A percentile compares a stretch with the other conserved stretches of the same genome.
Conservation (phyloP, 148 eudicot species). For the Camellia granthamiana region DNA sequence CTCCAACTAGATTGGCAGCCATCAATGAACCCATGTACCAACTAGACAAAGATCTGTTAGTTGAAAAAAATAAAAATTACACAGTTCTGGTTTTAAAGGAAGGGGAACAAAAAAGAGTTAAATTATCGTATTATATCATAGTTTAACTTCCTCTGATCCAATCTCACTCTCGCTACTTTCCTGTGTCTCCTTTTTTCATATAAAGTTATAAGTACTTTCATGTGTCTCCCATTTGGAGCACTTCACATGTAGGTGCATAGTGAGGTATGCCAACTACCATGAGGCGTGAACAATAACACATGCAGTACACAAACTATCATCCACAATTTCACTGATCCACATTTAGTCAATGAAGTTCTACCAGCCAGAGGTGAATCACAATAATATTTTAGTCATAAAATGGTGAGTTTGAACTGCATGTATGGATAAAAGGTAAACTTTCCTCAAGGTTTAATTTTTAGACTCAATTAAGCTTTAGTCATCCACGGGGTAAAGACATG, state of each 20-base stretch:
- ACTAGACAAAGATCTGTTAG: not conserved
- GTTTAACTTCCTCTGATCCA: not conserved
- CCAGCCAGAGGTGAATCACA: not conserved
- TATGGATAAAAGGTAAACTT: not conserved
- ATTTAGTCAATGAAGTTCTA: not conserved
- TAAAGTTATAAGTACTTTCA: not conserved
- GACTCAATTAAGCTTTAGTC: not conserved
- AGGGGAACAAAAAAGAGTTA: not conserved
- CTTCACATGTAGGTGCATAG: not conserved
- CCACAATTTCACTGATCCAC: not conserved
- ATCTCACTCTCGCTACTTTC: not conserved
- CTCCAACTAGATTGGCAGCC: slow-evolving; percentile 5
- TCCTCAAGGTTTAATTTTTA: not conserved
- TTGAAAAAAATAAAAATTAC: not conserved
- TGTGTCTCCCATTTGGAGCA: not conserved
- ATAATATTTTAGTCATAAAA: not conserved
- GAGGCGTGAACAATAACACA: not conserved
- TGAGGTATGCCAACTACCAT: not conserved
- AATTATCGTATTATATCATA: not conserved
- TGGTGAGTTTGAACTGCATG: not conserved
- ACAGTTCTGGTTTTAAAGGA: not conserved
- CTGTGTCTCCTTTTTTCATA: not conserved
- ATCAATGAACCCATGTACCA: not conserved
- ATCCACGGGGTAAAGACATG: not conserved
- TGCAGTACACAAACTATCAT: not conserved